Evolutionary conservation across 345 rosid species (phyloP), one percentile per base, ranked within the genome.

Genomic region (Psidium friedrichsthalianum): DNA sequence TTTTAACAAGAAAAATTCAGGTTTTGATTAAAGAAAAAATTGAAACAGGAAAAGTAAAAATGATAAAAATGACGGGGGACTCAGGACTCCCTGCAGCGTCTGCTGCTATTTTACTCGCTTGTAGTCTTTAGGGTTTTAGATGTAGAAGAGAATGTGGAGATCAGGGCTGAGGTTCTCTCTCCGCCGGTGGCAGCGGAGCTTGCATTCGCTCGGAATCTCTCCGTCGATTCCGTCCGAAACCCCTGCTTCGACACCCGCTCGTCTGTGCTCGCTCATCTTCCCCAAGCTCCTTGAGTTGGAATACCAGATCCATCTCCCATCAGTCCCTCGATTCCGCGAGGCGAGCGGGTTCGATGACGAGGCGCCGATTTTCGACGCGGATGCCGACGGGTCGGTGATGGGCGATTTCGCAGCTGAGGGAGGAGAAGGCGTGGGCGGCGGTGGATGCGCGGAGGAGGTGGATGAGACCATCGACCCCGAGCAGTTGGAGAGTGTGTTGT

Each of bases 401-500:
- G 76, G 22, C 21, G 25, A 13, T 16, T 47, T 69, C 11, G 49
- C 52, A 10, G 82, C 32, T 0, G 86, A 76, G 21, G 83, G 36
- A 32, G 57, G 24, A 14, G 85, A 84, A 51, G 74, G 10, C 0
- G 42, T 51, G 22, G 82, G 2, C 24, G 82, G 11, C 86, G 56
- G 12, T 12, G 74, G 16, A 44, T 83, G 42, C 36, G 18, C 82
- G 16, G 85, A 51, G 20, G 82, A 69, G 76, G 92, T 87, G 40
- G 87, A 85, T 87, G 92, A 92, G 88, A 87, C 10, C 51, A 9
- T 92, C 85, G 91, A 91, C 80, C 47, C 18, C 27, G 93, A 93
- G 59, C 92, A 92, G 88, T 86, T 94, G 9, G 95, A 93, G 85
- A 88, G 85, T 83, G 89, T 96, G 85, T 58, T 96, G 82, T 91